Conservation (phyloP, 2,329 filamentous ascomycete species). For the Xylariaceae sp. region DNA sequence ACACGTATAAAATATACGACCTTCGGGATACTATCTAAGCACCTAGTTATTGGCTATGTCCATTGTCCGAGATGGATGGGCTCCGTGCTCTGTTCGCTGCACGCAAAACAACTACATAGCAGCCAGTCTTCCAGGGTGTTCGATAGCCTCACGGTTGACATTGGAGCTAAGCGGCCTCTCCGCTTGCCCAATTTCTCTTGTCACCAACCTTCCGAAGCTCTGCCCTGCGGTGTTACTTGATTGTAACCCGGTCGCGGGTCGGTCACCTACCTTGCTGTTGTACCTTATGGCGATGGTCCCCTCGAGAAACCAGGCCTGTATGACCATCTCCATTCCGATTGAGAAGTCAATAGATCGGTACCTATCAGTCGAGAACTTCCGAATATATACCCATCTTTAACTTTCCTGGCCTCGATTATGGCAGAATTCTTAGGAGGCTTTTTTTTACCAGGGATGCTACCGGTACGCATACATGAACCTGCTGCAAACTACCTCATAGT, state of each 20-base stretch:
- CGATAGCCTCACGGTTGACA: conserved; percentile 20
- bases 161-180: conserved; percentile 17
- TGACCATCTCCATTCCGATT: neutral
- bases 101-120: conserved; percentile 20
- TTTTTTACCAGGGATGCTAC: conserved; percentile 1
- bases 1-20: conserved; percentile 21
- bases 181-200: neutral
- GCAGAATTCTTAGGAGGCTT: neutral
- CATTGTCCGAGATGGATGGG: conserved; percentile 28
- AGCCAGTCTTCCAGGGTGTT: conserved; percentile 20
- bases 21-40: conserved; percentile 24
- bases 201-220: conserved; percentile 3
- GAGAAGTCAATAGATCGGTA: neutral
- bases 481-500: conserved; percentile 15
- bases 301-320: conserved; percentile 1
- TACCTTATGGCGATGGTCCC: conserved; percentile 6
- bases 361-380: neutral
- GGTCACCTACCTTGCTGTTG: neutral
- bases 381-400: neutral
- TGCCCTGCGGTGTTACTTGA: conserved; percentile 3
- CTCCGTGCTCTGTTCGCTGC: conserved; percentile 28
- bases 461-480: conserved; percentile 6
- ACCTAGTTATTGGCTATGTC: conserved; percentile 15
- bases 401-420: neutral
- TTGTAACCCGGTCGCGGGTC: conserved; percentile 2